Evolutionary conservation across 257 asterid species (phyloP).

Genomic region (Plantago major): DNA sequence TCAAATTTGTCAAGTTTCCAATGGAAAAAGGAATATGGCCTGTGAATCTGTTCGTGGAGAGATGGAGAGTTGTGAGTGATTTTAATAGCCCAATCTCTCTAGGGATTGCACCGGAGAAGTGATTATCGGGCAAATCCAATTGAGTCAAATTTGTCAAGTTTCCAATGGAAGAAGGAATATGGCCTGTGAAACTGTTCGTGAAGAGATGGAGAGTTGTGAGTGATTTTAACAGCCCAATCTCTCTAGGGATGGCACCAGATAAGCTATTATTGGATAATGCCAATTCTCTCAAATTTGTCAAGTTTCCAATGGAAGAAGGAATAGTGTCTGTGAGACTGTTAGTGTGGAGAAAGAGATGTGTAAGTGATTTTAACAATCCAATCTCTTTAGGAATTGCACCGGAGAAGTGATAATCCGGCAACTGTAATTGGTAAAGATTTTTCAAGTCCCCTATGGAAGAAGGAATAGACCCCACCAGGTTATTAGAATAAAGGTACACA

Average conservation of each 20-base stretch:
- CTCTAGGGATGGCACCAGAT: conserved; percentile 22
- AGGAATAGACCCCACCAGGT: conserved; percentile 16
- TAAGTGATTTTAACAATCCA: conserved; percentile 20
- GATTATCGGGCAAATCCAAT: no score
- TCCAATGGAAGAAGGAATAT: no score
- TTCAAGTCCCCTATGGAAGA: conserved; percentile 13
- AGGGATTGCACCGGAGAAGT: no score
- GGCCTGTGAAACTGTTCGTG: not conserved
- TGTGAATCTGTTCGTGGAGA: no score
- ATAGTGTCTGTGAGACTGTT: conserved; percentile 18
- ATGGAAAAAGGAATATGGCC: no score
- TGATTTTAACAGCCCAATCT: conserved; percentile 20
- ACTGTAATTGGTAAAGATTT: conserved; percentile 3
- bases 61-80: no score
- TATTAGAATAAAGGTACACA: not conserved
- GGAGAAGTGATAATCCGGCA: conserved; percentile 17
- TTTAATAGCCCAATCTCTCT: no score
- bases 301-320: conserved; percentile 24
- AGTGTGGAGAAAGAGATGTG: not conserved
- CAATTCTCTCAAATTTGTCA: conserved; percentile 3
- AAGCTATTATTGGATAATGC: conserved; percentile 15
- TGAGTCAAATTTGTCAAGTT: no score
- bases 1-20: no score
- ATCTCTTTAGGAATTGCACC: conserved; percentile 25
- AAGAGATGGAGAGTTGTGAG: conserved; percentile 3